Base-by-base conservation (phyloP, 169 alveolate genomes). In the Cryptosporidium andersoni region DNA sequence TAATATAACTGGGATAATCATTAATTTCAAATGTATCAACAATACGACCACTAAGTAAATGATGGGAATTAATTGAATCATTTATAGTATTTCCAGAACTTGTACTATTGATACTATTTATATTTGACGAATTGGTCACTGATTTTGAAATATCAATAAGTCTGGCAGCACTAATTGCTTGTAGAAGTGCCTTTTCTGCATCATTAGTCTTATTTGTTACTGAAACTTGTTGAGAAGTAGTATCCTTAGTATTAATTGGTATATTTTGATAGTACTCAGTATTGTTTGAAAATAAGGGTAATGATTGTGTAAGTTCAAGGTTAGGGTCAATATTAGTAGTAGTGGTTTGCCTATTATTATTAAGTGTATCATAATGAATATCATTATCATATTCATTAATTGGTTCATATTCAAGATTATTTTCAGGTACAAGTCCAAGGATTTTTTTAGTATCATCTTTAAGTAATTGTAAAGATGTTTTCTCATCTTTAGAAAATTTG, bases 1-100 rank as follows among this genome's bases (percentile, higher is more conserved):
- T 91, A 7, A 95, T 97, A 60, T 89, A 82, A 45, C 94, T 95
- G n/a, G 98, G 96, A 81, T 93, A 95, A 80, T 94, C 95, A 91
- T 95, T 95, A 67, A 95, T 95, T 68, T 93, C 96, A 64, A 95
- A 92, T 43, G 93, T 97, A 67, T 94, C 97, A 49, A 92, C 89
- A 43, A 93, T 90, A 39, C 94, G 92, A 65, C 94, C 94, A 47
- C 60, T 53, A 12, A 74, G 51, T 42, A 74, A 66, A 58, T 74
- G 85, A 42, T 74, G 85, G 40, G 60, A 51, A 48, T 74, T 74
- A 48, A 43, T 74, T 4, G 85, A 68, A 14, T 58, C 40, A 4
- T 51, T 53, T 14, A 45, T 62, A 3, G 25, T 55, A 37, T 55
- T 56, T 3, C 52, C 37, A 74, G 55, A 58, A 43, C 64, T 56